Evolutionary conservation across 1,284 basidiomycete species (phyloP).

Genomic region (Marasmius sp.): DNA sequence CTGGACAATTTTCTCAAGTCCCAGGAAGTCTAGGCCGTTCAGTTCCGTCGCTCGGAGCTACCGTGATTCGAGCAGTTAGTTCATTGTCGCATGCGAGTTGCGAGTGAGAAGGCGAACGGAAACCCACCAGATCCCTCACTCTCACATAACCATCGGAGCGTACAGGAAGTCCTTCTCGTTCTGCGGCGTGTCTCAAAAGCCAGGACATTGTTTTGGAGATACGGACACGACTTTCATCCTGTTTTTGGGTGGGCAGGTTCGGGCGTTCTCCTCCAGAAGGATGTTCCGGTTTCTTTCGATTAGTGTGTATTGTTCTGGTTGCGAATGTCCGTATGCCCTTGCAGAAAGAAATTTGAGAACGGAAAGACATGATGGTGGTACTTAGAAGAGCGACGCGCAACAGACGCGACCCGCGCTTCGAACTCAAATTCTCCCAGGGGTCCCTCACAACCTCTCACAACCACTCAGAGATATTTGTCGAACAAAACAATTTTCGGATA

Average conservation of each 20-base stretch:
- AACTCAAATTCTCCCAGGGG: too few relatives aligned
- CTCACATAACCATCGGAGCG: slow-evolving; percentile 67
- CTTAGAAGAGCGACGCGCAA: too few relatives aligned
- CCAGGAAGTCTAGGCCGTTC: slow-evolving; percentile 39
- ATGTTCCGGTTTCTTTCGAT: background rate
- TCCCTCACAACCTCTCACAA: background rate
- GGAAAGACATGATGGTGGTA: too few relatives aligned
- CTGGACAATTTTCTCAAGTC: slow-evolving; percentile 58
- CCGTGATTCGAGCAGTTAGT: slow-evolving; percentile 2
- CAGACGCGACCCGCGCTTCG: too few relatives aligned
- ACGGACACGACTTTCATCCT: slow-evolving; percentile 1
- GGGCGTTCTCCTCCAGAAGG: background rate
- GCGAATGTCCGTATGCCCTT: background rate
- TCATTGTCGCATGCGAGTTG: background rate
- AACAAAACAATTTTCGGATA: background rate
- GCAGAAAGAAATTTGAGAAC: too few relatives aligned
- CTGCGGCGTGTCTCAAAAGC: slow-evolving; percentile 71
- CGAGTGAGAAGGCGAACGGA: background rate
- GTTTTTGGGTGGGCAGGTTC: background rate
- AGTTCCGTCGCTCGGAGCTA: slow-evolving; percentile 24
- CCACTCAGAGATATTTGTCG: background rate
- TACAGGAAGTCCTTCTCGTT: slow-evolving; percentile 56
- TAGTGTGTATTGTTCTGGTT: background rate
- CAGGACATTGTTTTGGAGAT: slow-evolving; percentile 67
- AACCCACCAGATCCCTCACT: slow-evolving; percentile 56